A percentile compares a stretch with the other conserved stretches of the same genome.
phyloP scores from a whole-genome alignment of 2,329 filamentous ascomycete species.

The Leptographium flavum region DNA sequence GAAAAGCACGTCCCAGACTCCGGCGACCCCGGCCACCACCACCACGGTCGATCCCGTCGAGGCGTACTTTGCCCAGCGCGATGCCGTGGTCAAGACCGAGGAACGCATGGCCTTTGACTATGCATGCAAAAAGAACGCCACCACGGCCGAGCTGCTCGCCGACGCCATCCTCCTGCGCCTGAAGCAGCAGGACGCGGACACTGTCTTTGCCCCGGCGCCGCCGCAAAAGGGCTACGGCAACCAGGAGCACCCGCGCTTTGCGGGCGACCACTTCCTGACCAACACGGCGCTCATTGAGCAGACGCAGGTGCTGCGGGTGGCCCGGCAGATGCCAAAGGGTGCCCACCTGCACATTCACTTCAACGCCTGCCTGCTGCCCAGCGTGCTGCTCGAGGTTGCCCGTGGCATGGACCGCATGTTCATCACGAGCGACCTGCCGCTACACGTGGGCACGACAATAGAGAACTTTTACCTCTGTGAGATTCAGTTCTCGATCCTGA shows the following conservation, averaged over 20 bases:
- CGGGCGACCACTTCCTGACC: constrained; percentile 43
- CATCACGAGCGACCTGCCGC: constrained; percentile 45
- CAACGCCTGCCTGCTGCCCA: constrained; percentile 55
- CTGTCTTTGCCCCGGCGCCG: constrained; percentile 21
- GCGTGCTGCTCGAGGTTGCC: constrained; percentile 40
- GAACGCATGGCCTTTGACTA: constrained; percentile 26
- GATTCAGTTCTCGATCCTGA: constrained; percentile 45
- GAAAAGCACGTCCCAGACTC: no score
- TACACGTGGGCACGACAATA: constrained; percentile 21
- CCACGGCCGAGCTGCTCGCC: constrained; percentile 21
- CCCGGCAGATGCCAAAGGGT: constrained; percentile 52
- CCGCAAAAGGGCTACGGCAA: constrained; percentile 23
- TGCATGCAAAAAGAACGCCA: constrained; percentile 18
- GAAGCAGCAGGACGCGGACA: constrained; percentile 20
- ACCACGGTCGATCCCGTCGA: background rate
- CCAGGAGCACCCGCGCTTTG: constrained; percentile 29
- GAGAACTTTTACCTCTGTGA: constrained; percentile 38
- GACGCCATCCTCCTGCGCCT: constrained; percentile 26
- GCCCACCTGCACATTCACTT: constrained; percentile 64
- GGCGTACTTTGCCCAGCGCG: constrained; percentile 19
- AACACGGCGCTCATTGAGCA: constrained; percentile 37
- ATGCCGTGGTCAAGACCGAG: constrained; percentile 19
- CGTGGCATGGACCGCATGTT: constrained; percentile 51
- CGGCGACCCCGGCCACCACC: background rate
- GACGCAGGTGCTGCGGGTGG: constrained; percentile 43